Conservation (phyloP, 257 asterid genomes). For the Fraxinus americana region DNA sequence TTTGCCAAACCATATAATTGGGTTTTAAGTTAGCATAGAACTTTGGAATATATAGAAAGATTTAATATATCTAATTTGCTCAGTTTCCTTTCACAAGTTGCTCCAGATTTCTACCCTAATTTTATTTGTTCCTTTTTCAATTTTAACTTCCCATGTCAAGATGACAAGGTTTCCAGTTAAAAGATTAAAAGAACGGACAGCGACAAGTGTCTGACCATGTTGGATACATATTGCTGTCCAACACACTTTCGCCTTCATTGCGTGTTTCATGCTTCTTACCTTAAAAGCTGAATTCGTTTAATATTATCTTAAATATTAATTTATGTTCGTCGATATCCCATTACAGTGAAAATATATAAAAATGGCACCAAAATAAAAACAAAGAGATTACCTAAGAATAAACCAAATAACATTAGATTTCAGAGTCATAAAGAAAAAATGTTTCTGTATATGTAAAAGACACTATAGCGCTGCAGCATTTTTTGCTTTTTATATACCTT, state of each 20-base stretch:
- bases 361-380: background rate
- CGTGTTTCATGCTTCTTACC: background rate
- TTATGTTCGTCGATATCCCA: background rate
- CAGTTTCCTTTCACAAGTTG: background rate
- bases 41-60: too few species aligned
- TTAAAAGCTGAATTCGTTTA: background rate
- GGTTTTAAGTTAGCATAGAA: too few species aligned
- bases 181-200: background rate
- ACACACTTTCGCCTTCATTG: background rate
- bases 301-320: background rate
- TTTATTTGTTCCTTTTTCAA: too few species aligned
- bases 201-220: background rate
- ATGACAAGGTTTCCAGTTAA: background rate
- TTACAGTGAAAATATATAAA: conserved; percentile 8
- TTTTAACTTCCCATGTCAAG: background rate
- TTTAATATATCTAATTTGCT: too few species aligned
- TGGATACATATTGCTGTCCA: background rate
- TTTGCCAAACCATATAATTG: too few species aligned
- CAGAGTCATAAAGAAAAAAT: conserved; percentile 16
- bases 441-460: background rate
- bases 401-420: conserved; percentile 13
- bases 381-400: conserved; percentile 11
- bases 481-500: conserved; percentile 50
- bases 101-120: background rate
- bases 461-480: conserved; percentile 3